Base-by-base conservation (phyloP, 2,329 filamentous ascomycete genomes). In the Paracorniculantispora psalliotae region DNA sequence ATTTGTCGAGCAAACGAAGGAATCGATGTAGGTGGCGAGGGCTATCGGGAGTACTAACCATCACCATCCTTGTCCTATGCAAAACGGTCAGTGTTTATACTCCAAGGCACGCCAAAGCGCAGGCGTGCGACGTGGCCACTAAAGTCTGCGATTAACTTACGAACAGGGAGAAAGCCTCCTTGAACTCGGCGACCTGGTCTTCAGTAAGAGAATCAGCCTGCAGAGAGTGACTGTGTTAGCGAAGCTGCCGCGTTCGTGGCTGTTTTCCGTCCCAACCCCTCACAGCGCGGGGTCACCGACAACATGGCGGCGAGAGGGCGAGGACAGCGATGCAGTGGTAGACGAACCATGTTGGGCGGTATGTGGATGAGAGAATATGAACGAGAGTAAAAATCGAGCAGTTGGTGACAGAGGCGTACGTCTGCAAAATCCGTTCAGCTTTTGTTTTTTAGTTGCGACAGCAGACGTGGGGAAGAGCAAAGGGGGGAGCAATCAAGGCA, bases 111-210 rank as follows among this genome's bases (percentile, higher is more conserved):
- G 17, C 30, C 33, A 6, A 35, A 17, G 44, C 28, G 39, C 39
- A 9, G 15, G 37, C 44, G 62, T 26, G 35, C 57, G 13, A 62
- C 52, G 50, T 33, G 52, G 12, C 8, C n/a, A n/a, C n/a, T n/a
- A n/a, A 33, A 7, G 13, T 17, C 23, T 15, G 35, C 33, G 21
- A 46, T 48, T 17, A 25, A 79, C 94, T 88, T 88, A 99, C 94
- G 79, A 99, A 99, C 67, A 99, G 91, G 76, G 94, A 99, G 82
- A 99, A 99, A 59, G 94, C 94, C 83, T 99, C 94, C 90, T 97
- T 99, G 85, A 97, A 99, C 83, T 99, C 94, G 75, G 94, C 97
- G 76, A 99, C 94, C 86, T 99, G 94, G 82, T 99, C 94, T 85
- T 99, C 94, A 70, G 94, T 97, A 73, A 99, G 89, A 77, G 93